Percentiles rank a stretch among this genome's conserved stretches.
Conservation (phyloP, 306 rosid genomes). For the Castanea crenata region DNA sequence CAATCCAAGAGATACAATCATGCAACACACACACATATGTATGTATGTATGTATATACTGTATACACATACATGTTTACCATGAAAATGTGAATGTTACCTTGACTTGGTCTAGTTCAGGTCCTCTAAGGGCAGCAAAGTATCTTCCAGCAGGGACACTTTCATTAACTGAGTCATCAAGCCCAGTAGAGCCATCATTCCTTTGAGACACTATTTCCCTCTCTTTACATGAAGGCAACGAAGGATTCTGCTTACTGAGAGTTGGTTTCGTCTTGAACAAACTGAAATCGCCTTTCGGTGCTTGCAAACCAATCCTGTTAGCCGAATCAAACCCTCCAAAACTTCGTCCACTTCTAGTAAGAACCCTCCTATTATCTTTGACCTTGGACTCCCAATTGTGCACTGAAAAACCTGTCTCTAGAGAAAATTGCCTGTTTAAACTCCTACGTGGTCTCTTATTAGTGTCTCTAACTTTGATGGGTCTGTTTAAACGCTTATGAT, state of each 20-base stretch:
- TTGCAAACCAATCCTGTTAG: conserved; percentile 43
- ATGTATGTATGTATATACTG: no score
- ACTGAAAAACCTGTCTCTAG: conserved; percentile 72
- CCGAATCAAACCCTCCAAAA: conserved; percentile 60
- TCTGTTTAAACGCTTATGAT: conserved; percentile 30
- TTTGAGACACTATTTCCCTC: conserved; percentile 46
- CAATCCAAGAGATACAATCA: no score
- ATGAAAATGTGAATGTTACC: conserved; percentile 35
- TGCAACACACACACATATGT: no score
- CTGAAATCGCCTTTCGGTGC: conserved; percentile 61
- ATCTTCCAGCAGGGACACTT: conserved; percentile 85
- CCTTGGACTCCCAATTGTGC: conserved; percentile 42
- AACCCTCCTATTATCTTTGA: conserved; percentile 41
- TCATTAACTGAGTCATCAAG: conserved; percentile 49
- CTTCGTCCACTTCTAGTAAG: conserved; percentile 69
- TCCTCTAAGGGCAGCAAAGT: conserved; percentile 86
- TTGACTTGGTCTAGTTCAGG: conserved; percentile 90
- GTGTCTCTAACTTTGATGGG: conserved; percentile 29
- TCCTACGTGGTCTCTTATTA: conserved; percentile 37
- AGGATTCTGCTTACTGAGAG: conserved; percentile 70
- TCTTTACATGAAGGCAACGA: conserved; percentile 58
- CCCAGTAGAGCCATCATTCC: conserved; percentile 31
- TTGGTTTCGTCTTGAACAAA: conserved; percentile 65
- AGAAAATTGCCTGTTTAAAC: conserved; percentile 62
- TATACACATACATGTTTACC: background rate